Percentiles rank a stretch among this genome's conserved stretches.
These are phyloP conservation scores for Leonotis leonurus DNA, from an alignment of 257 asterid genomes.

Conservation along the genomic window DNA sequence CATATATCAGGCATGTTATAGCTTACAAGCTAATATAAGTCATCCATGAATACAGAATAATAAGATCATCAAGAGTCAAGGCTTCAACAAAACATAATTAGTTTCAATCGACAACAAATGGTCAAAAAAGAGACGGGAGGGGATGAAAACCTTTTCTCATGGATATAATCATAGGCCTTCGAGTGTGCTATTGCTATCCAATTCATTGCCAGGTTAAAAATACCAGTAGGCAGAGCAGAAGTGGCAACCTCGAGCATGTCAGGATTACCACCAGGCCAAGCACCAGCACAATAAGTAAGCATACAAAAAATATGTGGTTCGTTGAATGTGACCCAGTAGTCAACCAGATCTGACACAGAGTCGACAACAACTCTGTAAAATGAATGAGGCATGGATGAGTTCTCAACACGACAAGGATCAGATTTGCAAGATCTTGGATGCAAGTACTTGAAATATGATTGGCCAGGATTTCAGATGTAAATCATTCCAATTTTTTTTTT, in stretches of 20 bases:
- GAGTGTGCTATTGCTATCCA: conserved; percentile 79
- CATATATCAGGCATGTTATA: not conserved
- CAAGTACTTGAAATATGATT: not conserved
- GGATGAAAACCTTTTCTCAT: conserved; percentile 55
- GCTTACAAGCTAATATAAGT: not conserved
- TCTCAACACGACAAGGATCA: not conserved
- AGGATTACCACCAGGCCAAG: conserved; percentile 99
- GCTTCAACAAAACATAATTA: not conserved
- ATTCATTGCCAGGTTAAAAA: conserved; percentile 77
- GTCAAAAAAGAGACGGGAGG: not conserved
- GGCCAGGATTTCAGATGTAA: not conserved
- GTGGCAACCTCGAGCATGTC: conserved; percentile 94
- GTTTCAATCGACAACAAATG: not conserved
- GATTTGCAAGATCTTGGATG: not conserved
- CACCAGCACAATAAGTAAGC: conserved; percentile 95
- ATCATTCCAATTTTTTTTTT: not conserved
- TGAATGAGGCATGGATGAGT: conserved; percentile 2
- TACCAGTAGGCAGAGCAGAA: conserved; percentile 88
- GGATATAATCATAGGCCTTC: conserved; percentile 85
- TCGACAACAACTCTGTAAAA: conserved; percentile 77
- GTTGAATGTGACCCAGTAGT: conserved; percentile 92
- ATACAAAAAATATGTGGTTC: conserved; percentile 88
- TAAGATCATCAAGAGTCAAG: not conserved
- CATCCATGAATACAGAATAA: not conserved
- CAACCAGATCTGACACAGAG: conserved; percentile 67